Evolutionary conservation across 1,284 basidiomycete species (phyloP).

Genomic region (Fistulina hepatica): DNA sequence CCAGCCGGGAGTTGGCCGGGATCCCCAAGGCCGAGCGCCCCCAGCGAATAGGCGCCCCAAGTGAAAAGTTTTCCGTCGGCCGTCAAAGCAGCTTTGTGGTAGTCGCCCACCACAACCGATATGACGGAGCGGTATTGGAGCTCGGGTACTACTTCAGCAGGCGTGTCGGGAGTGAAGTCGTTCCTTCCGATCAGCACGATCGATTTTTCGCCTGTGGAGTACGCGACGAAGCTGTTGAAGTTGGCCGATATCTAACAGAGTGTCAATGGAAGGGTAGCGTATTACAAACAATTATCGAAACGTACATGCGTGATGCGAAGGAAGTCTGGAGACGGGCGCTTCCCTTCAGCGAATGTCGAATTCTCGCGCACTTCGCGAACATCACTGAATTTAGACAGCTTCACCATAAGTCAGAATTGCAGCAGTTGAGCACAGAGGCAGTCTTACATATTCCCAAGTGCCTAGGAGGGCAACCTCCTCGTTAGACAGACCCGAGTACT

Average conservation of each 20-base stretch:
- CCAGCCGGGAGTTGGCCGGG: slow-evolving; percentile 41
- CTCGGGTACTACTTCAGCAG: slow-evolving; percentile 53
- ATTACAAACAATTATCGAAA: slow-evolving; percentile 6
- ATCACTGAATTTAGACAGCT: slow-evolving; percentile 68
- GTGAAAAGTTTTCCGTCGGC: slow-evolving; percentile 66
- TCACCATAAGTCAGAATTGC: slow-evolving; percentile 7
- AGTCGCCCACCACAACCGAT: slow-evolving; percentile 81
- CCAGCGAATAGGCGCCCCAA: slow-evolving; percentile 73
- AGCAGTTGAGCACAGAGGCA: neutral
- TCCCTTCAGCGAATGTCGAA: slow-evolving; percentile 29
- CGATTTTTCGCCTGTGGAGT: slow-evolving; percentile 59
- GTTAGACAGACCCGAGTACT: slow-evolving; percentile 35
- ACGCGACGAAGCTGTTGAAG: slow-evolving; percentile 69
- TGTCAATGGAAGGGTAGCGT: slow-evolving; percentile 18
- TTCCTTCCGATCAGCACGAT: slow-evolving; percentile 54
- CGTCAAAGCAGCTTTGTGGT: slow-evolving; percentile 80
- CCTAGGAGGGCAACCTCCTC: slow-evolving; percentile 29
- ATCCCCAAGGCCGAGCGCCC: slow-evolving; percentile 78
- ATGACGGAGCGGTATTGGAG: slow-evolving; percentile 70
- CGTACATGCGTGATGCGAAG: slow-evolving; percentile 64
- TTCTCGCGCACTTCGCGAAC: slow-evolving; percentile 35
- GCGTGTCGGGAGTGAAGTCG: slow-evolving; percentile 28
- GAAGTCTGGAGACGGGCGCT: slow-evolving; percentile 28
- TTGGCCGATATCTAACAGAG: slow-evolving; percentile 69
- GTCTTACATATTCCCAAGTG: slow-evolving; percentile 72